phyloP scores from a whole-genome alignment of 352 stramenopile species.

The Globisporangium spiculum region DNA sequence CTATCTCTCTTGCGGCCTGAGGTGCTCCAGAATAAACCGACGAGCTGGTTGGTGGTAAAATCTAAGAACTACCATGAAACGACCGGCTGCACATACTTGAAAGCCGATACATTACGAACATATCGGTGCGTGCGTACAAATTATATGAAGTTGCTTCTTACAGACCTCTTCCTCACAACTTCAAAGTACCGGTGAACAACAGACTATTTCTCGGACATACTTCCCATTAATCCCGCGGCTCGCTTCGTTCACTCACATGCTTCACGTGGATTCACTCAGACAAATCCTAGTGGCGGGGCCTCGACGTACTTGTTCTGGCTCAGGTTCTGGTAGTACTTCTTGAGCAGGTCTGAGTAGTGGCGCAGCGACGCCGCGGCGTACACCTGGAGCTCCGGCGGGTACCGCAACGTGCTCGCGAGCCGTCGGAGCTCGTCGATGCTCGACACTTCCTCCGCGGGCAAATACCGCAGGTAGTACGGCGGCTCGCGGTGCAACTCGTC shows the following conservation, averaged over 20 bases:
- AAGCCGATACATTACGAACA: neutral
- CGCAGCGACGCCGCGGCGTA: slow-evolving; percentile 61
- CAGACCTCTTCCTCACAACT: no score
- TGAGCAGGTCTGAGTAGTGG: slow-evolving; percentile 60
- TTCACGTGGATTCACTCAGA: slow-evolving; percentile 13
- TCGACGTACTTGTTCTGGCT: slow-evolving; percentile 40
- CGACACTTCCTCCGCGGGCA: slow-evolving; percentile 60
- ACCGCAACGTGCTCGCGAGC: slow-evolving; percentile 52
- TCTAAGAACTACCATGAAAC: neutral
- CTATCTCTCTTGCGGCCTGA: neutral
- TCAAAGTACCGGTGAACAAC: no score
- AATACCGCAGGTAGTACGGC: slow-evolving; percentile 71
- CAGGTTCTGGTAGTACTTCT: slow-evolving; percentile 64
- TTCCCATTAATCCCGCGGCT: neutral
- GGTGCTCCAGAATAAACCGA: neutral
- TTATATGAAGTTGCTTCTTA: no score
- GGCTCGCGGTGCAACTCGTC: slow-evolving; percentile 57
- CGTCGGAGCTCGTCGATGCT: slow-evolving; percentile 56
- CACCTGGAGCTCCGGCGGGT: slow-evolving; percentile 49
- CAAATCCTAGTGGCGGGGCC: slow-evolving; percentile 52
- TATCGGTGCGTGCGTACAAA: no score
- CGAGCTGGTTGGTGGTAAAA: neutral
- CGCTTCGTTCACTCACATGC: neutral
- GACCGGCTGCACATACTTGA: neutral
- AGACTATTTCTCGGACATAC: no score